A percentile compares a stretch with the other conserved stretches of the same genome.
These are phyloP conservation scores for Auricularia heimuer DNA, from an alignment of 768 basidiomycete genomes.

Conservation along the genomic window DNA sequence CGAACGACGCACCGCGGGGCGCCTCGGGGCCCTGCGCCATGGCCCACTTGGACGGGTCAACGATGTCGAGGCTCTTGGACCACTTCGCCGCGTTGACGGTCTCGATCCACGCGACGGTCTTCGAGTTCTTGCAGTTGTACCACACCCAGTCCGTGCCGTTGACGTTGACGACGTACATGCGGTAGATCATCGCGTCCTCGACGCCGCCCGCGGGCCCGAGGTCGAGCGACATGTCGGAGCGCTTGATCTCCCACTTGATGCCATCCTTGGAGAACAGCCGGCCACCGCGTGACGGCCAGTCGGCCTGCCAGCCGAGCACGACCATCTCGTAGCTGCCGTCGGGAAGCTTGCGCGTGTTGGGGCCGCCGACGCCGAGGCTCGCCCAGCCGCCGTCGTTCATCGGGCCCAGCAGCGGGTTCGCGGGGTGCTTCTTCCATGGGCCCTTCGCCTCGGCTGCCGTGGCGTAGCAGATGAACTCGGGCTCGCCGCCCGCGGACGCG, in stretches of 20 bases:
- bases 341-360: neutral
- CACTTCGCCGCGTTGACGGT: neutral
- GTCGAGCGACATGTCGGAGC: neutral
- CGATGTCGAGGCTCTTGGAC: neutral
- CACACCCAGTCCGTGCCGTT: neutral
- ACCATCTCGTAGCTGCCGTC: neutral
- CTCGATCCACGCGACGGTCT: neutral
- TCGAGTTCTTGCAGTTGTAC: neutral
- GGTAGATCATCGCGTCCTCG: constrained; percentile 1
- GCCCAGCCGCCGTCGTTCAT: constrained; percentile 2
- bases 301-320: neutral
- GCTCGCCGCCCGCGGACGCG: neutral
- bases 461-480: constrained; percentile 1
- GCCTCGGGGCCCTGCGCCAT: neutral
- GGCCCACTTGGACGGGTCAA: neutral
- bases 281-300: neutral
- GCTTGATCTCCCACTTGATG: neutral
- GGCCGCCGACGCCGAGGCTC: constrained; percentile 1
- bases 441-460: neutral
- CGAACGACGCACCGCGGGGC: neutral
- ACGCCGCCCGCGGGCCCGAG: neutral
- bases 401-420: neutral
- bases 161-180: neutral
- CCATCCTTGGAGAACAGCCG: neutral
- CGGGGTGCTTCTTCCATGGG: neutral